These are phyloP conservation scores for Edaphochlamys debaryana DNA, from an alignment of 139 green algal species.

Conservation along the genomic window DNA sequence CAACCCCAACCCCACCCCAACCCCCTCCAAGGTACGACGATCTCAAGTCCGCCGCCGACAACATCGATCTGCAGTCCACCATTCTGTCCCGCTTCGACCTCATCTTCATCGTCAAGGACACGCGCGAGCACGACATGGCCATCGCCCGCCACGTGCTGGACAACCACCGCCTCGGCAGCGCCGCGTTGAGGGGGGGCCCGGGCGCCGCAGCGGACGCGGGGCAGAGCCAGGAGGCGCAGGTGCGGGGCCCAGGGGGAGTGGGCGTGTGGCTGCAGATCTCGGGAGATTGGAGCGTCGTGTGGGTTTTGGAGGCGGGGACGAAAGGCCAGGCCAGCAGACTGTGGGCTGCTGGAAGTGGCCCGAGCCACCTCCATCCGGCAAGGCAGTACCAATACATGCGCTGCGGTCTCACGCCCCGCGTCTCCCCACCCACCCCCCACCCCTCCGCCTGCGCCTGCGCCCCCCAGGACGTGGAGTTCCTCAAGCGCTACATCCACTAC, in stretches of 20 bases:
- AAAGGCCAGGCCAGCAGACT: too few species aligned
- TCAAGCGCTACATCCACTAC: slow-evolving; percentile 96
- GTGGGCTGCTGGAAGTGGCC: too few species aligned
- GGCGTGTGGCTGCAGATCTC: too few species aligned
- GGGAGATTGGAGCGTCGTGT: too few species aligned
- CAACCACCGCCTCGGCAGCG: slow-evolving; percentile 63
- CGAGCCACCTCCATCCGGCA: too few species aligned
- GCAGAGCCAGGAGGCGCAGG: slow-evolving; percentile 11
- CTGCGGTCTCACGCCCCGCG: too few species aligned
- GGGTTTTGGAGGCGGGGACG: too few species aligned
- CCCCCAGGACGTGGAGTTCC: slow-evolving; percentile 72
- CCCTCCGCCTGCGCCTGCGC: too few species aligned
- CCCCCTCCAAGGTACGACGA: slow-evolving; percentile 92
- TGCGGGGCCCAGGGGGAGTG: background rate
- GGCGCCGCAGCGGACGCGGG: background rate
- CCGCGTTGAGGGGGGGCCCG: background rate
- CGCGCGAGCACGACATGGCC: slow-evolving; percentile 83
- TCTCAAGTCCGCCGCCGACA: slow-evolving; percentile 90
- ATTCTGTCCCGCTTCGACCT: slow-evolving; percentile 99
- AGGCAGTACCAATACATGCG: too few species aligned
- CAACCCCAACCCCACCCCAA: too few species aligned
- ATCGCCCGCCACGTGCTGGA: slow-evolving; percentile 77
- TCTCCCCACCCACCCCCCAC: too few species aligned
- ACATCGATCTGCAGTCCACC: slow-evolving; percentile 99
- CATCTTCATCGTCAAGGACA: slow-evolving; percentile 99